A percentile compares a stretch with the other conserved stretches of the same genome.
phyloP scores from a whole-genome alignment of 2,329 filamentous ascomycete genomes.

The Ilyonectria sp. region DNA sequence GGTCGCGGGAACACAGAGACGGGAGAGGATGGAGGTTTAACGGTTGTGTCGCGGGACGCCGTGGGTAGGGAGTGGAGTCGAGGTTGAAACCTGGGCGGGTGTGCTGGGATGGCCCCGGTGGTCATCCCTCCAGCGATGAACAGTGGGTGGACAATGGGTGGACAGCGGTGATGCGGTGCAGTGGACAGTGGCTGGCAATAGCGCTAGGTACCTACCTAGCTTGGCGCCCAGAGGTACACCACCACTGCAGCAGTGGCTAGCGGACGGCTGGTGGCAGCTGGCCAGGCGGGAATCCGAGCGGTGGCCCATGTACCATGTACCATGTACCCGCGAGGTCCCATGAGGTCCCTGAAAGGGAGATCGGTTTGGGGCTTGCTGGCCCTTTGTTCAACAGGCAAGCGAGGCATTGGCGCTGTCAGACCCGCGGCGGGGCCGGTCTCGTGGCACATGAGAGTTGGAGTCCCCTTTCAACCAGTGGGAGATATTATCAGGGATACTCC shows the following conservation, averaged over 20 bases:
- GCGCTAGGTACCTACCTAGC: too few relatives aligned
- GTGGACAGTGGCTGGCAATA: too few relatives aligned
- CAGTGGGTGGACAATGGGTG: neutral
- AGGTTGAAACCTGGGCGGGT: slow-evolving; percentile 21
- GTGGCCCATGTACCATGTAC: too few relatives aligned
- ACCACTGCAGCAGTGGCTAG: too few relatives aligned
- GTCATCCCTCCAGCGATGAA: neutral
- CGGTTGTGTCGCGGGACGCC: slow-evolving; percentile 24
- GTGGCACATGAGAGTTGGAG: neutral
- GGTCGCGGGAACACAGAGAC: slow-evolving; percentile 10
- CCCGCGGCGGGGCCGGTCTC: neutral
- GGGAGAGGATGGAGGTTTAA: slow-evolving; percentile 21
- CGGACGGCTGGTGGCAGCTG: too few relatives aligned
- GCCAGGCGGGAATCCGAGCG: too few relatives aligned
- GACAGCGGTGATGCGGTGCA: too few relatives aligned
- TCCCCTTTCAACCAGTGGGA: neutral
- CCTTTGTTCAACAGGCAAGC: neutral
- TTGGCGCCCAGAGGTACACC: too few relatives aligned
- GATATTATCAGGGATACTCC: neutral
- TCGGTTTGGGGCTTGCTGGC: neutral
- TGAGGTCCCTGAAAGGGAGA: neutral
- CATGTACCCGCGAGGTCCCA: neutral
- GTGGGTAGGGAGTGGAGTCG: slow-evolving; percentile 26
- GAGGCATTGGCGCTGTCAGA: neutral
- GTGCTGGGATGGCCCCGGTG: slow-evolving; percentile 9